phyloP scores from a whole-genome alignment of 192 early-diverging fungal genomes.

The Umbelopsis ramanniana region DNA sequence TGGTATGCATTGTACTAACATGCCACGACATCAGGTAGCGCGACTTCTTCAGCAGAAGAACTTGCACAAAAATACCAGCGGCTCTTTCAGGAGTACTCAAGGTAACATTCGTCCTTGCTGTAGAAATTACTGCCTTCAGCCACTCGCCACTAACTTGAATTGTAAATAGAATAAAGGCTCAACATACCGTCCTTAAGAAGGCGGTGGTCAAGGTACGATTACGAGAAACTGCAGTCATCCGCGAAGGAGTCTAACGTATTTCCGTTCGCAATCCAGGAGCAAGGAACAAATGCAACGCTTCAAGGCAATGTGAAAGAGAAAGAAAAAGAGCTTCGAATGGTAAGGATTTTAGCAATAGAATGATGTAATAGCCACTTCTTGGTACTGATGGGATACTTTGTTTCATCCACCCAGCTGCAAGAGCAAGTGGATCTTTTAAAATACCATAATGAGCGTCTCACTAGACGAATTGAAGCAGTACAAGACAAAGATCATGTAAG shows the following conservation, averaged over 20 bases:
- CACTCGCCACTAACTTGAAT: not conserved
- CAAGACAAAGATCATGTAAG: conserved; percentile 49
- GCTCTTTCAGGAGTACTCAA: conserved; percentile 57
- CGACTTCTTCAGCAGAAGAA: conserved; percentile 56
- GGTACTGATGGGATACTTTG: no score
- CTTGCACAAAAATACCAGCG: conserved; percentile 58
- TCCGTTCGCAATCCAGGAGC: conserved; percentile 46
- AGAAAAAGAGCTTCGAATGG: conserved; percentile 62
- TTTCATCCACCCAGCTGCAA: conserved; percentile 33
- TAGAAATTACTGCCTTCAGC: not conserved
- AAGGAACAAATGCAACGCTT: conserved; percentile 51
- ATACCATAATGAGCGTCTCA: conserved; percentile 63
- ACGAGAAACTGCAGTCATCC: not conserved
- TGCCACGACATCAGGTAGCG: conserved; percentile 24
- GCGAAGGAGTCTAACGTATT: not conserved
- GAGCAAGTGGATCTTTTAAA: conserved; percentile 61
- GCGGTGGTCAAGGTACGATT: conserved; percentile 55
- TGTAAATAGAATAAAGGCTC: conserved; percentile 56
- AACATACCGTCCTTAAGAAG: conserved; percentile 62
- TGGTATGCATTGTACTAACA: not conserved
- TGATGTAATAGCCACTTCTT: no score
- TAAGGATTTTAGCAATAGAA: conserved; percentile 17
- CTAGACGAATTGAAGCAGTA: conserved; percentile 61
- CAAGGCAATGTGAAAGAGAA: conserved; percentile 59
- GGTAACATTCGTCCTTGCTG: conserved; percentile 37